A percentile compares a stretch with the other conserved stretches of the same genome.
These are phyloP conservation scores for Lolium multiflorum DNA, from an alignment of 176 grass and related monocot species.

Conservation along the genomic window DNA sequence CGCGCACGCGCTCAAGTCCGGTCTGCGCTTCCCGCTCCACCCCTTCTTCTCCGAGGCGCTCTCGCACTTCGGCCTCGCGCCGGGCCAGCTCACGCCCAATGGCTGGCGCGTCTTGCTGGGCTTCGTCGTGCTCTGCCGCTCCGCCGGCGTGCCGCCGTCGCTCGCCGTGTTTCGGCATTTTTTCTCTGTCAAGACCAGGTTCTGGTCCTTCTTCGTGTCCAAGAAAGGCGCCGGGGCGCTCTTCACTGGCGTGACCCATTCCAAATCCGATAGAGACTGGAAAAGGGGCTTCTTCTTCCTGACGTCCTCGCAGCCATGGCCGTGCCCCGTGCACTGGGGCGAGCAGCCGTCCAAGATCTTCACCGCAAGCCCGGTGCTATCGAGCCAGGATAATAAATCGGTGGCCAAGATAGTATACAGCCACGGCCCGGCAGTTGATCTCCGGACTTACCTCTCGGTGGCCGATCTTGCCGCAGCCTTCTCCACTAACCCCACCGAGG, in stretches of 20 bases:
- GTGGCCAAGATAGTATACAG: background rate
- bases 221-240: background rate
- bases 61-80: background rate
- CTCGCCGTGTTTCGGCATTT: constrained; percentile 8
- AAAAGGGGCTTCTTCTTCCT: constrained; percentile 1
- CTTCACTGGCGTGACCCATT: background rate
- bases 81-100: background rate
- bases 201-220: too few relatives aligned
- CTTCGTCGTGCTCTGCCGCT: constrained; percentile 9
- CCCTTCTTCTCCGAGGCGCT: constrained; percentile 2
- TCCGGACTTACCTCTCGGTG: background rate
- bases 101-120: background rate
- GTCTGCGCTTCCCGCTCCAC: background rate
- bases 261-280: background rate
- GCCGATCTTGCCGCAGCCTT: background rate
- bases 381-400: background rate
- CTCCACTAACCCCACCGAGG: background rate
- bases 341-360: background rate
- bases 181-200: background rate
- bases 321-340: constrained; percentile 9
- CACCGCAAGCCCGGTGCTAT: background rate
- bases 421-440: background rate
- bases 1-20: background rate
- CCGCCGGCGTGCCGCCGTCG: background rate
- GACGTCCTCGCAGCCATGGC: background rate